Base-by-base conservation (phyloP, 2,329 filamentous ascomycete species). In the Parastagonospora avenae region DNA sequence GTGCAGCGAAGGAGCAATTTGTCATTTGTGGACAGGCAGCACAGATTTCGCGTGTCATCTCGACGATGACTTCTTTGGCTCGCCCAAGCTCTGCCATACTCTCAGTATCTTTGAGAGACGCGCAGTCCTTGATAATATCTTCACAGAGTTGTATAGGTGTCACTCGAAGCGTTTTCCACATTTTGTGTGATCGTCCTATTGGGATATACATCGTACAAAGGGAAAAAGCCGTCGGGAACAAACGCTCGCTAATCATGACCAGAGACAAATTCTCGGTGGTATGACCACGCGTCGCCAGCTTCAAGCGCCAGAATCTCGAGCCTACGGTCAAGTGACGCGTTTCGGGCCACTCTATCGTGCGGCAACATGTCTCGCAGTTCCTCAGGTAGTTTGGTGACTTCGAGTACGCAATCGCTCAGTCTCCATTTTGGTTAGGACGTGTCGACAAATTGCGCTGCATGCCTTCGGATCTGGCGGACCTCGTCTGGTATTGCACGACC, bases 131-230 rank as follows among this genome's bases (percentile, higher is more conserved):
- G 6, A 64, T 37, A 39, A 67, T 54, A 39, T 61, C 49, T 33
- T 71, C 65, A 45, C 69, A 70, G 7, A 74, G 62, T 3, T 70
- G 42, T 27, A 73, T 72, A 15, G 70, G 53, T n/a, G 62, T 62
- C 4, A 67, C 35, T 12, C 71, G 60, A 16, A 69, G 45, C 4
- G 69, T 60, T 44, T 74, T 74, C 56, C 64, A 66, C 45, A 63
- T 65, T 44, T 44, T 73, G 70, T 7, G 62, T 66, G 6, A 63
- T 48, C 39, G 53, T 60, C 11, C 64, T 63, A 42, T 68, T 55
- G 4, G 62, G 55, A 44, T 73, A 72, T 4, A 64, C 47, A 32
- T 72, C 63, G 50, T 65, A 73, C 10, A 61, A 48, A 10, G 39
- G 48, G 11, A 42, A 46, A 19, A 54, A 62, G 4, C 50, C 51